Percentiles rank a stretch among this genome's conserved stretches.
phyloP scores from a whole-genome alignment of 768 basidiomycete species.

The Phallus indusiatus region DNA sequence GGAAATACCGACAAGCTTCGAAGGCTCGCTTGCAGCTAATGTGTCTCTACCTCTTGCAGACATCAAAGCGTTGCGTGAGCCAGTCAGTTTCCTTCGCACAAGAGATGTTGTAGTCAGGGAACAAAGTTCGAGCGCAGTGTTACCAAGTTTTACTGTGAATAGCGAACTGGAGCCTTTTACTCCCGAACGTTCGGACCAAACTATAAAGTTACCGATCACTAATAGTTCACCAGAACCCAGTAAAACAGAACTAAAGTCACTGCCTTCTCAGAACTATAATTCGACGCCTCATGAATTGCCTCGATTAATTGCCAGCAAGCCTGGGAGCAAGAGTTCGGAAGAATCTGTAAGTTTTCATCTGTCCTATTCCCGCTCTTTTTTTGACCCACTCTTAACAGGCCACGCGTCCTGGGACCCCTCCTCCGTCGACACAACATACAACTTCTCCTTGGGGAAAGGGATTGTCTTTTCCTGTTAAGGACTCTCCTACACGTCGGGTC shows the following conservation, averaged over 20 bases:
- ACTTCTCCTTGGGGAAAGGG: slow-evolving; percentile 21
- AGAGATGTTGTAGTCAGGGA: slow-evolving; percentile 11
- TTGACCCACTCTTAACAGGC: slow-evolving; percentile 35
- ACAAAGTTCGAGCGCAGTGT: slow-evolving; percentile 27
- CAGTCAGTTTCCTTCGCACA: slow-evolving; percentile 10
- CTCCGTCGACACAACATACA: slow-evolving; percentile 7
- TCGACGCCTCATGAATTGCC: slow-evolving; percentile 11
- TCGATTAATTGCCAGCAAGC: slow-evolving; percentile 24
- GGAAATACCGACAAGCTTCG: neutral
- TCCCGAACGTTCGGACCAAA: neutral
- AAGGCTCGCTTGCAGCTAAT: neutral
- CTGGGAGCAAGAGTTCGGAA: slow-evolving; percentile 44
- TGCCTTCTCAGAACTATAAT: neutral
- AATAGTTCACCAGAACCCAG: neutral
- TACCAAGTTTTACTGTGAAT: slow-evolving; percentile 65
- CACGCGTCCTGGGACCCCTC: slow-evolving; percentile 27
- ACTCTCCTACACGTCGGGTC: slow-evolving; percentile 48
- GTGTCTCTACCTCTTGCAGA: slow-evolving; percentile 8
- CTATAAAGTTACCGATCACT: neutral
- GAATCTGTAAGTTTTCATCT: slow-evolving; percentile 37
- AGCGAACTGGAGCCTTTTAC: slow-evolving; percentile 54
- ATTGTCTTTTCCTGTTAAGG: slow-evolving; percentile 51
- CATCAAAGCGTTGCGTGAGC: neutral
- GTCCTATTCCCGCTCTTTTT: slow-evolving; percentile 18
- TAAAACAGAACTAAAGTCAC: neutral